Conservation (phyloP, 2,329 filamentous ascomycete species). For the Botrytis fragariae region DNA sequence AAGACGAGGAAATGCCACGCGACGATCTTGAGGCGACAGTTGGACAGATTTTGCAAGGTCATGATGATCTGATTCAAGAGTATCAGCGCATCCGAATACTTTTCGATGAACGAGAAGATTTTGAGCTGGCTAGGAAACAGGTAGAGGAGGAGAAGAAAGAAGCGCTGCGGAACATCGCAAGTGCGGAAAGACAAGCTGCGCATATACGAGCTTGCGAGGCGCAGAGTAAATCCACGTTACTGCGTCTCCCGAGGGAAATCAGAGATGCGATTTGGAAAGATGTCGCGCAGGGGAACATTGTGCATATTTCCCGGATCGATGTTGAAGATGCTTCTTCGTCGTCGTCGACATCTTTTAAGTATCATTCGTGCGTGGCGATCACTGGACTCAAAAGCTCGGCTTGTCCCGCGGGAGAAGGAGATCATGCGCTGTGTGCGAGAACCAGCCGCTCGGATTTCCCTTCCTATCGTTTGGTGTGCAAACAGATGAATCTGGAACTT, state of each 20-base stretch:
- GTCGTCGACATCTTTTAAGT: not conserved
- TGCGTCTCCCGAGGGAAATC: slow-evolving; percentile 19
- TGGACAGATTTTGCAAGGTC: not conserved
- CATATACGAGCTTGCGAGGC: slow-evolving; percentile 1
- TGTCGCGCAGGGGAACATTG: slow-evolving; percentile 18
- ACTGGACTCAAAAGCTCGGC: slow-evolving; percentile 16
- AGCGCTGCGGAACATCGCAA: not conserved
- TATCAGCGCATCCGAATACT: not conserved
- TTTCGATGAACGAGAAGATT: not conserved
- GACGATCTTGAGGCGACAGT: not conserved
- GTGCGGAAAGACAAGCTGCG: not conserved
- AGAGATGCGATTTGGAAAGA: slow-evolving; percentile 27
- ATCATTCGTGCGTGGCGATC: slow-evolving; percentile 10
- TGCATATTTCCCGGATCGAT: slow-evolving; percentile 22
- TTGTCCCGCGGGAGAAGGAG: slow-evolving; percentile 22
- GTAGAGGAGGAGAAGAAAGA: not conserved
- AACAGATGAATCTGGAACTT: slow-evolving; percentile 26
- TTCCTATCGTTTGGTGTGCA: slow-evolving; percentile 26
- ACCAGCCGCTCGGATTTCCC: slow-evolving; percentile 3
- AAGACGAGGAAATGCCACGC: not conserved
- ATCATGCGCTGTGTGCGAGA: slow-evolving; percentile 24
- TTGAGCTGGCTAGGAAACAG: not conserved
- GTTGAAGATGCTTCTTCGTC: not conserved
- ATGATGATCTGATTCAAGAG: not conserved
- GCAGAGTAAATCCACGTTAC: slow-evolving; percentile 10